Conservation (phyloP, 352 stramenopile species). For the Phytophthora agathidicida region DNA sequence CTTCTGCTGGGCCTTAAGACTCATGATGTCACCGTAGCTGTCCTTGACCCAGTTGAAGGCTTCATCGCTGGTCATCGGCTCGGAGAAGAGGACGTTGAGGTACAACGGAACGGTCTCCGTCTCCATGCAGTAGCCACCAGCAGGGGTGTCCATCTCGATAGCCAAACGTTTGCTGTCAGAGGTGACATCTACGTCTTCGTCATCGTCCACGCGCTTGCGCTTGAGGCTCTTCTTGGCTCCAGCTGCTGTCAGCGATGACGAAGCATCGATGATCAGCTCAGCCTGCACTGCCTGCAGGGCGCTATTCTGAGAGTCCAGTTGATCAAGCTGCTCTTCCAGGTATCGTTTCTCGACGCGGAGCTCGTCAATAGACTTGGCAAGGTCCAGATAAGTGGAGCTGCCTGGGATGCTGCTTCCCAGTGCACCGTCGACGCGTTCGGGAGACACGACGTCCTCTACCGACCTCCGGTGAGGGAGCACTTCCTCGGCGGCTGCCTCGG, state of each 20-base stretch:
- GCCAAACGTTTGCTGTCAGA: slow-evolving; percentile 21
- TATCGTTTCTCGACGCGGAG: slow-evolving; percentile 48
- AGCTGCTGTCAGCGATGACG: slow-evolving; percentile 5
- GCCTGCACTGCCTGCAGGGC: slow-evolving; percentile 45
- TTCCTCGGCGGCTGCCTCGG: slow-evolving; percentile 22
- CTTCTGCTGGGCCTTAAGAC: slow-evolving; percentile 36
- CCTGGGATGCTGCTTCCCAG: slow-evolving; percentile 27
- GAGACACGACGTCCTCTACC: slow-evolving; percentile 26
- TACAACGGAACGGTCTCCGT: slow-evolving; percentile 46
- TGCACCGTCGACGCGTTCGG: slow-evolving; percentile 19
- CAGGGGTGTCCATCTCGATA: slow-evolving; percentile 17
- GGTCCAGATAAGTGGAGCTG: slow-evolving; percentile 43
- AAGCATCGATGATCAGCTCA: slow-evolving; percentile 32
- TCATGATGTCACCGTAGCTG: slow-evolving; percentile 53
- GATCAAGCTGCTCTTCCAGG: slow-evolving; percentile 49
- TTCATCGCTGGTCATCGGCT: slow-evolving; percentile 39
- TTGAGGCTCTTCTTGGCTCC: slow-evolving; percentile 32
- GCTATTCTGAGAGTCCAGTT: slow-evolving; percentile 52
- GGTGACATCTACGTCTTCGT: slow-evolving; percentile 6
- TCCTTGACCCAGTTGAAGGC: slow-evolving; percentile 60
- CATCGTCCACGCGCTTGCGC: slow-evolving; percentile 35
- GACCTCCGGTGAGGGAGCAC: slow-evolving; percentile 26
- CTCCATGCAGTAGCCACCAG: slow-evolving; percentile 45
- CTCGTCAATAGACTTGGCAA: slow-evolving; percentile 32
- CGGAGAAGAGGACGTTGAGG: slow-evolving; percentile 42